Evolutionary conservation across 768 basidiomycete genomes (phyloP), one percentile per base, ranked within the genome.

Genomic region (Lanmaoa rubissima): DNA sequence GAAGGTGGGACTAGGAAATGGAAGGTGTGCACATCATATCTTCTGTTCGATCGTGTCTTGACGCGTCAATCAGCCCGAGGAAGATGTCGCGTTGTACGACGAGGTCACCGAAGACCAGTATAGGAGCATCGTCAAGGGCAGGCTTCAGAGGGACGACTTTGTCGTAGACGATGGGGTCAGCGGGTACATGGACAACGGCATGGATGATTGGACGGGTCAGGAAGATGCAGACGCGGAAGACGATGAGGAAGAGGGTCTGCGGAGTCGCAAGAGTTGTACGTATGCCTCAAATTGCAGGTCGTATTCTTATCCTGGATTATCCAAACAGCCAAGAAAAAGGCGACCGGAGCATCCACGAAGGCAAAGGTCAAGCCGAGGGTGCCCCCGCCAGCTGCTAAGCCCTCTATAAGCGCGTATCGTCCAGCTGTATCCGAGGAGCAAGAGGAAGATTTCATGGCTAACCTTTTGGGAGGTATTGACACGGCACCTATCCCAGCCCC

Each of bases 101-200:
- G 89, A 92, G 64, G 90, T 98, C 16, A 82, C 87, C 0, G 95
- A 97, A 53, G 91, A 91, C 11, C 87, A 94, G 63, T 99, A 98
- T 72, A 83, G 81, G 62, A 78, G 80, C 19, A 89, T 99, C 53
- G 97, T 99, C 5, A 82, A 81, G 53, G 85, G 86, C 1, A 80
- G 97, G 17, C 79, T 97, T 8, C 86, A 90, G 57, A 77, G 78
- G 62, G 94, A 98, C 61, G 97, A 99, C 70, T 99, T 99, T 59
- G 92, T 98, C 19, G 87, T 90, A 38, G 97, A 98, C 66, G 97
- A 98, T 74, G 94, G 94, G 28, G 82, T 88, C 0, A 82, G 78
- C 14, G 97, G 93, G 6, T 98, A 99, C 65, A 86, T 88, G 70
- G 97, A 99, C 75, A 92, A 97, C 67, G 97, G 97, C 5, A 87